phyloP scores from a whole-genome alignment of 1,284 basidiomycete species.

The Heliocybe sulcata region DNA sequence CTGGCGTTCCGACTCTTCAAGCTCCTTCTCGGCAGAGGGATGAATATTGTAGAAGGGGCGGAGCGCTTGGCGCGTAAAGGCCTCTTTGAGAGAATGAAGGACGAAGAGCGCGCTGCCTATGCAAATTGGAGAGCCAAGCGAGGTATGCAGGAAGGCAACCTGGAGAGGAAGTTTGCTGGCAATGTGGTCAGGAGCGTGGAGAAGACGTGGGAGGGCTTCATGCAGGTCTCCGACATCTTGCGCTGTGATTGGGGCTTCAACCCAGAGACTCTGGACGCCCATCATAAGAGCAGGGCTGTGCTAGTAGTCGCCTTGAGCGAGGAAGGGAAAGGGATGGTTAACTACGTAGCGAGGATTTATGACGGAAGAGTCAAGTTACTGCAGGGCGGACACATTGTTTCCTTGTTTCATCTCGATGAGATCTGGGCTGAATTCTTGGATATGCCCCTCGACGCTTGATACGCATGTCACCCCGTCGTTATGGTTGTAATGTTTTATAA shows the following conservation, averaged over 20 bases:
- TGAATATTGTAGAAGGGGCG: background rate
- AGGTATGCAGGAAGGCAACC: slow-evolving; percentile 32
- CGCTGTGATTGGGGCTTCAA: slow-evolving; percentile 47
- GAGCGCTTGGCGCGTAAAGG: background rate
- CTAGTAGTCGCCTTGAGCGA: slow-evolving; percentile 32
- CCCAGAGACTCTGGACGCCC: slow-evolving; percentile 33
- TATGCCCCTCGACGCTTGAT: background rate
- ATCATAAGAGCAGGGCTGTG: slow-evolving; percentile 35
- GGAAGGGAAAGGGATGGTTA: slow-evolving; percentile 34
- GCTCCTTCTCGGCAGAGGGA: slow-evolving; percentile 18
- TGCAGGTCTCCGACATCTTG: slow-evolving; percentile 32
- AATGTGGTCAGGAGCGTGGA: slow-evolving; percentile 39
- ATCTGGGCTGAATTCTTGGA: slow-evolving; percentile 36
- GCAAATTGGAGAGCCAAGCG: slow-evolving; percentile 32
- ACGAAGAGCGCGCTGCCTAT: slow-evolving; percentile 30
- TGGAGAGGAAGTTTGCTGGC: slow-evolving; percentile 31
- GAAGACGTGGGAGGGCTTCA: slow-evolving; percentile 45
- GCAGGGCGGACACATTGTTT: slow-evolving; percentile 40
- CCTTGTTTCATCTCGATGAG: slow-evolving; percentile 34
- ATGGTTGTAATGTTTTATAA: background rate
- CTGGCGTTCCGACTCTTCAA: slow-evolving; percentile 25
- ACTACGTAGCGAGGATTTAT: slow-evolving; percentile 37
- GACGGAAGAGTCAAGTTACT: slow-evolving; percentile 27
- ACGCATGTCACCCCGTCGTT: background rate
- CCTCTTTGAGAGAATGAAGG: background rate